Evolutionary conservation across 768 basidiomycete species (phyloP).

Genomic region (Amanita pseudoporphyria): DNA sequence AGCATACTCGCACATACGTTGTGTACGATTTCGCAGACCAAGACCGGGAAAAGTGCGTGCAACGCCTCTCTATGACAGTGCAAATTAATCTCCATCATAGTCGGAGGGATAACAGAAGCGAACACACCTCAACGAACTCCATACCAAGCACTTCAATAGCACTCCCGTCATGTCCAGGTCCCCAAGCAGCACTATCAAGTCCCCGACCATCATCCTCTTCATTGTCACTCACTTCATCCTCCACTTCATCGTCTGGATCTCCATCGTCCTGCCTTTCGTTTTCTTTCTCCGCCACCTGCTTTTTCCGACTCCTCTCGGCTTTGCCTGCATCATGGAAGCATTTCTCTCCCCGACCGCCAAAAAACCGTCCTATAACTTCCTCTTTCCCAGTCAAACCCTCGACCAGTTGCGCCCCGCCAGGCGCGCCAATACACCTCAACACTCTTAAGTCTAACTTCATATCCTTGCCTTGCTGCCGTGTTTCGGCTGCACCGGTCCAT

Average conservation of each 20-base stretch:
- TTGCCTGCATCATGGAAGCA: constrained; percentile 19
- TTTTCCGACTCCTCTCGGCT: constrained; percentile 14
- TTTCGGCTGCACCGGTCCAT: constrained; percentile 32
- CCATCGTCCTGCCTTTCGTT: constrained; percentile 16
- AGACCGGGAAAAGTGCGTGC: constrained; percentile 41
- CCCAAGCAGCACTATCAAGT: constrained; percentile 64
- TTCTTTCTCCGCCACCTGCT: constrained; percentile 13
- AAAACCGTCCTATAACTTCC: constrained; percentile 37
- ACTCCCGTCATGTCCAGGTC: constrained; percentile 67
- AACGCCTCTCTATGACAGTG: constrained; percentile 33
- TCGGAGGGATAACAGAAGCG: constrained; percentile 6
- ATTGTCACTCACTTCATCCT: too few species aligned
- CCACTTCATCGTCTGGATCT: too few species aligned
- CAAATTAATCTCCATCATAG: background rate
- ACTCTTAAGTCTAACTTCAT: constrained; percentile 11
- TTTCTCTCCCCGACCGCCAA: constrained; percentile 35
- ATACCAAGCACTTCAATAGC: constrained; percentile 63
- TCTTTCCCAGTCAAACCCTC: constrained; percentile 21
- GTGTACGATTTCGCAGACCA: constrained; percentile 50
- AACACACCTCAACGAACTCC: constrained; percentile 52
- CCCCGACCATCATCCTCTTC: constrained; percentile 50
- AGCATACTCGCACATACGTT: constrained; percentile 59
- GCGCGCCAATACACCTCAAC: constrained; percentile 16
- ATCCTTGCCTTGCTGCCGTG: constrained; percentile 29
- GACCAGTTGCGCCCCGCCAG: constrained; percentile 10